Evolutionary conservation across 1,284 basidiomycete genomes (phyloP), one percentile per base, ranked within the genome.

Genomic region (Rhodofomes roseus): DNA sequence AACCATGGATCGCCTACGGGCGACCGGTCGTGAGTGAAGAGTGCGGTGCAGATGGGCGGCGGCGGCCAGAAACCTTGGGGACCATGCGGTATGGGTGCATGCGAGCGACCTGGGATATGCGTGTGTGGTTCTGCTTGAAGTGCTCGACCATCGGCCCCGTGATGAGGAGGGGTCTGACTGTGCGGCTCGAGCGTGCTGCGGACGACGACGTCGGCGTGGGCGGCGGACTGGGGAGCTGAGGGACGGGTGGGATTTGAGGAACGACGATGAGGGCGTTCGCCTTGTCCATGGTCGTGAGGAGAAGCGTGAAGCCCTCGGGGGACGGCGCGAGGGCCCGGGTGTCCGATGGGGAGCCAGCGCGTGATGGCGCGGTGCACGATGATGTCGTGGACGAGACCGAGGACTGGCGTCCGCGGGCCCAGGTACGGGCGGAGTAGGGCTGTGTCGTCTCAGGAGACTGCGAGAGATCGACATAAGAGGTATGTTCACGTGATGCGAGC

Each of bases 211-310:
- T 34, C 22, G 64, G 52, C 5, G 66, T 50, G 16, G 55, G 34
- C 18, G 51, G 61, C 2, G 63, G 55, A 27, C 51, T 27, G 48
- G 60, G 56, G 29, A 58, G 53, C 12, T 41, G 59, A 5, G 59
- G 44, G 16, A 53, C 14, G 51, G 55, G 11, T 54, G 51, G 48
- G 65, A 62, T 36, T 29, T 58, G 48, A 3, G 70, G 65, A n/a
- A 77, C 71, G 14, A 82, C 70, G 58, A 86, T 60, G 52, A 87
- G 73, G 55, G 83, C 73, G 2, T 86, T 76, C 4, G 85, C 85
- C 8, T 77, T 71, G 27, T 79, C 80, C 56, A 85, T 69, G 4
- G 63, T 60, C 40, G 63, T 63, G 60, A 37, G 68, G 58, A 41
- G 57, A 58, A 56, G 68, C 58, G n/a, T 57, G 65, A 62, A 55